Evolutionary conservation across 371 early-diverging fungal species (phyloP).

Genomic region (Rhizopus arrhizus): DNA sequence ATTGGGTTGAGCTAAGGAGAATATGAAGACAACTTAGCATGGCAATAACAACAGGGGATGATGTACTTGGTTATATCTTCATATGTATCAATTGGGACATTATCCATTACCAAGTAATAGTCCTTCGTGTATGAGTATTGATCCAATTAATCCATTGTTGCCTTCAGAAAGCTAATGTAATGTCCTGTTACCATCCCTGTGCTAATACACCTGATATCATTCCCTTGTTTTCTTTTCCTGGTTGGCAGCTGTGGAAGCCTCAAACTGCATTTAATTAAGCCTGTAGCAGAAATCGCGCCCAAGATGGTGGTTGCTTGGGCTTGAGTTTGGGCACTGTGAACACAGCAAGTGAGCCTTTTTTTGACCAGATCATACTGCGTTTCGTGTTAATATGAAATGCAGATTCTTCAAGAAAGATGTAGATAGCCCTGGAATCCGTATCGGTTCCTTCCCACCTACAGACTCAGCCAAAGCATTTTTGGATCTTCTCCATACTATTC

Average conservation of each 20-base stretch:
- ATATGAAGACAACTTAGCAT: too few relatives aligned
- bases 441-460: not conserved
- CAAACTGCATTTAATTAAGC: constrained; percentile 10
- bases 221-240: constrained; percentile 19
- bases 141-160: constrained; percentile 26
- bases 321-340: not conserved
- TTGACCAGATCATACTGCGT: not conserved
- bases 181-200: constrained; percentile 26
- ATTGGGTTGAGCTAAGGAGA: too few relatives aligned
- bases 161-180: constrained; percentile 27
- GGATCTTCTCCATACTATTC: too few relatives aligned
- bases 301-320: constrained; percentile 3
- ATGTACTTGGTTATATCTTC: too few relatives aligned
- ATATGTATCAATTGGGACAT: too few relatives aligned
- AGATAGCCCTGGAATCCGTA: constrained; percentile 3
- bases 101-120: constrained; percentile 7
- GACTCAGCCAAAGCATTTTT: too few relatives aligned
- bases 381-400: constrained; percentile 5
- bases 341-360: too few relatives aligned
- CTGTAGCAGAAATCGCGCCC: constrained; percentile 5
- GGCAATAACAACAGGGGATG: too few relatives aligned
- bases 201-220: constrained; percentile 1
- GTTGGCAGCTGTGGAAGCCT: constrained; percentile 2
- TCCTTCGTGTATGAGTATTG: constrained; percentile 21
- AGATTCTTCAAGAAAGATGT: constrained; percentile 9